These are phyloP conservation scores for Hanseniaspora guilliermondii DNA, from an alignment of 805 yeast genomes.

Conservation along the genomic window DNA sequence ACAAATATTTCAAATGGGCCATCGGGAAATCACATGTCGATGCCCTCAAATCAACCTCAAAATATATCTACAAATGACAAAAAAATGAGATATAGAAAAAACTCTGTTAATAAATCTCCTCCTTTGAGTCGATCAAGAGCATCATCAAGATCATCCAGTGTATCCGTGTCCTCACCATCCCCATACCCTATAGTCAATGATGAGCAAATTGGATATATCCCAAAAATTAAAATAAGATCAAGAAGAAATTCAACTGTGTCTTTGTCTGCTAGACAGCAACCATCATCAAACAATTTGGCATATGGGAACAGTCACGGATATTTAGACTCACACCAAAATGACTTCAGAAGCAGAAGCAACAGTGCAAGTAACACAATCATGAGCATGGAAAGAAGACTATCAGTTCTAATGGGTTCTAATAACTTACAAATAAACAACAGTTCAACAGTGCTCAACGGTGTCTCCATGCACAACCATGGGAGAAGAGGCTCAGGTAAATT, in stretches of 20 bases:
- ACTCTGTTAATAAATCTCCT: slow-evolving; percentile 15
- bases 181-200: slow-evolving; percentile 15
- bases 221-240: slow-evolving; percentile 27
- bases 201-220: slow-evolving; percentile 27
- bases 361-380: slow-evolving; percentile 1
- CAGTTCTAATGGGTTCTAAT: slow-evolving; percentile 3
- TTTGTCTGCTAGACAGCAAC: slow-evolving; percentile 10
- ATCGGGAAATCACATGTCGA: not conserved
- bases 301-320: not conserved
- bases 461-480: not conserved
- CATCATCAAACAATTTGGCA: not conserved
- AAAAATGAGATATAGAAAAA: slow-evolving; percentile 5
- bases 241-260: slow-evolving; percentile 25
- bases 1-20: not conserved
- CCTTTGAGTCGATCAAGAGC: slow-evolving; percentile 22
- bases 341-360: slow-evolving; percentile 9
- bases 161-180: slow-evolving; percentile 22
- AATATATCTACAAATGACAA: not conserved
- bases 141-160: slow-evolving; percentile 15
- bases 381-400: slow-evolving; percentile 13
- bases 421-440: not conserved
- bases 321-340: not conserved
- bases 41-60: not conserved
- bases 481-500: slow-evolving; percentile 8
- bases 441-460: not conserved